These are phyloP conservation scores for Magnusiomyces suaveolens DNA, from an alignment of 1,139 yeast species.

Conservation along the genomic window DNA sequence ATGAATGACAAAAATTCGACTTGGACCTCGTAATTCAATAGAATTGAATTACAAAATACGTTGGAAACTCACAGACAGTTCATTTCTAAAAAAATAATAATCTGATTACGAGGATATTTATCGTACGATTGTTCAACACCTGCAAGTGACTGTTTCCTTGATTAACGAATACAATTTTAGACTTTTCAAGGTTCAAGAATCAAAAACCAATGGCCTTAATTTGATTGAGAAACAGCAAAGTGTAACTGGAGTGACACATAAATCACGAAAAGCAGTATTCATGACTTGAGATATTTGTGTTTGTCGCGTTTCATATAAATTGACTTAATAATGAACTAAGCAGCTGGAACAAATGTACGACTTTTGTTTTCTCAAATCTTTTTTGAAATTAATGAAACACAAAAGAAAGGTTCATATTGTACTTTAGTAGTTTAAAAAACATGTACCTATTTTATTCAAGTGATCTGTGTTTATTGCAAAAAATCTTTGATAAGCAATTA, in stretches of 20 bases:
- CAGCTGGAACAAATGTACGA: not conserved
- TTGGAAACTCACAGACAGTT: not conserved
- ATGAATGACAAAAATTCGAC: too few species aligned
- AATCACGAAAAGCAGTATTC: not conserved
- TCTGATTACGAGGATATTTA: conserved; percentile 7
- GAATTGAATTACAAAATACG: too few species aligned
- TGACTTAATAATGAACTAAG: conserved; percentile 17
- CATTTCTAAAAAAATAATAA: conserved; percentile 5
- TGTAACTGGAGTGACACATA: not conserved
- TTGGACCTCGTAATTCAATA: too few species aligned
- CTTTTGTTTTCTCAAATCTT: not conserved
- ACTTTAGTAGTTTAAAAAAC: not conserved
- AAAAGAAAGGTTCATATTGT: not conserved
- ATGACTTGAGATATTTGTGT: conserved; percentile 20
- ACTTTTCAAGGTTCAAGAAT: conserved; percentile 1
- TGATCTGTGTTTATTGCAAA: not conserved
- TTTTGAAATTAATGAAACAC: not conserved
- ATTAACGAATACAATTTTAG: conserved; percentile 2
- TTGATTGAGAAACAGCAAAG: not conserved
- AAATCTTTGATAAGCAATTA: too few species aligned
- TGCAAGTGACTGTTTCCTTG: conserved; percentile 1
- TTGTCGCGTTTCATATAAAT: conserved; percentile 23
- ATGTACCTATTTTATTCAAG: not conserved
- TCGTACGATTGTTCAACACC: conserved; percentile 6
- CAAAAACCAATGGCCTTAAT: not conserved